phyloP scores from a whole-genome alignment of 2,329 filamentous ascomycete species.

The Delphinella strobiligena region DNA sequence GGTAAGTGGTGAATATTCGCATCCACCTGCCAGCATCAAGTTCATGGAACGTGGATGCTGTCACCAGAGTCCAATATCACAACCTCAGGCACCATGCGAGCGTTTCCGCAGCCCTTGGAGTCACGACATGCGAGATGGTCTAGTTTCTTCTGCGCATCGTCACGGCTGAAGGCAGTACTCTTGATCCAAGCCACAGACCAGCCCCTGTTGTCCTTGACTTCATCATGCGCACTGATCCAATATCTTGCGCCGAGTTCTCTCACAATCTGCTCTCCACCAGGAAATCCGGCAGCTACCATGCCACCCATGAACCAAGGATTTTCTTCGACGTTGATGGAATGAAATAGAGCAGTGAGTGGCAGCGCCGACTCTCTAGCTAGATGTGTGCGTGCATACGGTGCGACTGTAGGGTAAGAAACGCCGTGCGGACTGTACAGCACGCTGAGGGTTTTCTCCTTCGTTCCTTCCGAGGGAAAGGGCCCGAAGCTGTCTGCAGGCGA shows the following conservation, averaged over 20 bases:
- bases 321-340: constrained; percentile 48
- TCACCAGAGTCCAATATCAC: too few species aligned
- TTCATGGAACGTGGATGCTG: too few species aligned
- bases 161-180: constrained; percentile 31
- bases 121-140: too few species aligned
- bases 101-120: constrained; percentile 15
- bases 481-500: constrained; percentile 10
- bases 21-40: too few species aligned
- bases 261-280: constrained; percentile 46
- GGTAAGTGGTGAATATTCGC: too few species aligned
- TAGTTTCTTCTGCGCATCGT: constrained; percentile 34
- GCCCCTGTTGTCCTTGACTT: constrained; percentile 44
- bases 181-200: constrained; percentile 39
- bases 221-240: constrained; percentile 53
- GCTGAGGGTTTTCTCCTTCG: constrained; percentile 38
- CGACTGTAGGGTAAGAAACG: constrained; percentile 41
- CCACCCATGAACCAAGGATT: constrained; percentile 53
- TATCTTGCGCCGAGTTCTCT: constrained; percentile 39
- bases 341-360: constrained; percentile 51
- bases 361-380: constrained; percentile 43
- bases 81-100: too few species aligned
- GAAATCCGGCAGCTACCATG: constrained; percentile 44
- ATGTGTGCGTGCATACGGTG: constrained; percentile 45
- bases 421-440: constrained; percentile 56
- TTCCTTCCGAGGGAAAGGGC: neutral